Percentiles rank a stretch among this genome's conserved stretches.
These are phyloP conservation scores for Verticillium zaregamsianum DNA, from an alignment of 2,329 filamentous ascomycete genomes.

Conservation along the genomic window DNA sequence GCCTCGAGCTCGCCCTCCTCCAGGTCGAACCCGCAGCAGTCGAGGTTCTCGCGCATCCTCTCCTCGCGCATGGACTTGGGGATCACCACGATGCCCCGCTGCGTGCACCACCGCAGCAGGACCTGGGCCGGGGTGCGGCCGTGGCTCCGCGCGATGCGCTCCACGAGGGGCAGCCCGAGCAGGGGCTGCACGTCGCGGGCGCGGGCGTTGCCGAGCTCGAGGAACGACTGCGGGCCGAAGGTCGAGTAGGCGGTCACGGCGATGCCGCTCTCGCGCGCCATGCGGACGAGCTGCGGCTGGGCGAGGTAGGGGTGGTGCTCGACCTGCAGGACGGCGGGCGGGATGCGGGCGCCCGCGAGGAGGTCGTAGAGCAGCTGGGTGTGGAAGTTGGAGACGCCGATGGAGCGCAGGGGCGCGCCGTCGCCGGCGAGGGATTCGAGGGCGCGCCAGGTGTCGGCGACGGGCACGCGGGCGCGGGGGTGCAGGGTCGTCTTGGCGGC, in stretches of 20 bases:
- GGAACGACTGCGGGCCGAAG: conserved; percentile 51
- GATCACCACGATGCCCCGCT: conserved; percentile 58
- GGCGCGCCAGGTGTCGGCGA: conserved; percentile 57
- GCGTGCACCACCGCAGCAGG: conserved; percentile 62
- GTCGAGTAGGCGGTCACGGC: conserved; percentile 61
- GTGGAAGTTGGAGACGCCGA: conserved; percentile 60
- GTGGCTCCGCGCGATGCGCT: conserved; percentile 47
- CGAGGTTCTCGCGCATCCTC: conserved; percentile 50
- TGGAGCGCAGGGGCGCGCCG: conserved; percentile 44
- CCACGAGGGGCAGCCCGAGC: conserved; percentile 33
- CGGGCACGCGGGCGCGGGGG: conserved; percentile 22
- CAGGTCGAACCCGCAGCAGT: conserved; percentile 52
- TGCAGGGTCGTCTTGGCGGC: conserved; percentile 35
- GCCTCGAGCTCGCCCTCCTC: conserved; percentile 49
- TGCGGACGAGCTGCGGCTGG: conserved; percentile 50
- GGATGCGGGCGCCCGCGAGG: conserved; percentile 51
- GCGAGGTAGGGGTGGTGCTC: conserved; percentile 67
- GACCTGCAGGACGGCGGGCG: conserved; percentile 56
- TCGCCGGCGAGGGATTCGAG: conserved; percentile 51
- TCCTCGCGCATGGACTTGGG: conserved; percentile 55
- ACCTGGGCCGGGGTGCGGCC: conserved; percentile 60
- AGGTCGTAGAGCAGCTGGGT: conserved; percentile 55
- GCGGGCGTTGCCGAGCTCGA: conserved; percentile 23
- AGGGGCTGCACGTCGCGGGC: conserved; percentile 19
- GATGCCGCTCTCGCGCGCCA: conserved; percentile 53